Evolutionary conservation across 2,329 filamentous ascomycete species (phyloP), one percentile per base, ranked within the genome.

Genomic region (Talaromyces sp.): DNA sequence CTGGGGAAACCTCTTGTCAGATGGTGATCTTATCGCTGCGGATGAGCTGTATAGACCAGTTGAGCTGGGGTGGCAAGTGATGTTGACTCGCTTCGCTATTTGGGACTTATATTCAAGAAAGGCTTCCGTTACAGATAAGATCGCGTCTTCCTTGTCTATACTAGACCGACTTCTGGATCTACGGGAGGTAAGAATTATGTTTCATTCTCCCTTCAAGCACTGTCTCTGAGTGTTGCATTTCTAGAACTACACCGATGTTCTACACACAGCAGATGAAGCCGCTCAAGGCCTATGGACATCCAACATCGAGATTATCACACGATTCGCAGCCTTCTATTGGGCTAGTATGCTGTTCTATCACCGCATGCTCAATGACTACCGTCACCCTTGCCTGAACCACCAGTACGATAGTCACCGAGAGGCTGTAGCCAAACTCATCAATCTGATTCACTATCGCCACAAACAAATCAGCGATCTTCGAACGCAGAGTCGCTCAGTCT

Each of bases 401-500:
- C 25, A 59, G 16, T 35, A 59, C 31, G 57, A 39, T 21, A n/a
- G 48, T 37, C 31, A 50, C 11, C 33, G 16, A 59, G 57, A 59
- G 31, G 40, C 57, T n/a, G 28, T 50, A 23, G 48, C 14, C 28
- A 50, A 59, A 25, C n/a, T 50, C n/a, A 50, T 44, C 28, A 37
- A 25, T 7, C 42, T 59, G 25, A 42, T 59, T 18, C 39, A 50
- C 42, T 59, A 59, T 50, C 42, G 18, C 11, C 31, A 59, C 42
- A 59, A 50, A n/a, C 57, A 37, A 42, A 18, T 55, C 37, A 18
- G 37, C 23, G 35, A 61, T 35, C 48, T 18, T 55, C 59, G 48
- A 23, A 61, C 55, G 35, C 48, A 55, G 48, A 55, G 59, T 28
- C 59, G 48, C 16, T 14, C 46, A n/a, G 59, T 61, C 48, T 61